Conservation (phyloP, 495 filamentous ascomycete genomes). For the Coniosporium apollinis region DNA sequence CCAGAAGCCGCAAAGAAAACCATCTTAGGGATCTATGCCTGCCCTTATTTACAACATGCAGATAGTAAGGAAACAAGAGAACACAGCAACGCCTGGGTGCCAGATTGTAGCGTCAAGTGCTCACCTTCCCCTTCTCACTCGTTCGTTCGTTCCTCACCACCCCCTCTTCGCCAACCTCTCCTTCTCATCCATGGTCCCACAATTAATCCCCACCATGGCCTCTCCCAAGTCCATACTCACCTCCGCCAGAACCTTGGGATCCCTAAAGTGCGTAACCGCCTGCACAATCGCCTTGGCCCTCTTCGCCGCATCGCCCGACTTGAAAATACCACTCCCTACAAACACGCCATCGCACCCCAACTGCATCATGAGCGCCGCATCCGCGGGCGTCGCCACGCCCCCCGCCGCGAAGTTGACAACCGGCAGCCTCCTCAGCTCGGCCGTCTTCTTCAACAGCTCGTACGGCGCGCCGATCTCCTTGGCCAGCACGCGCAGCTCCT, state of each 20-base stretch:
- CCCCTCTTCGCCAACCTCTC: conserved; percentile 78
- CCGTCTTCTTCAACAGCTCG: conserved; percentile 67
- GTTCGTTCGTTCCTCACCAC: conserved; percentile 49
- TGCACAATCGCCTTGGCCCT: conserved; percentile 88
- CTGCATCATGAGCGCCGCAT: conserved; percentile 99
- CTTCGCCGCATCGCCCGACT: conserved; percentile 74
- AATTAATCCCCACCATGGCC: conserved; percentile 92
- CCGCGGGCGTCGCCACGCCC: conserved; percentile 86
- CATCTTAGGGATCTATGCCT: too few relatives aligned
- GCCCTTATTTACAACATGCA: too few relatives aligned
- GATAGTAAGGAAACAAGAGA: too few relatives aligned
- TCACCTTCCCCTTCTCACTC: too few relatives aligned
- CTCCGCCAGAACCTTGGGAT: conserved; percentile 74
- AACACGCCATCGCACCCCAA: conserved; percentile 96
- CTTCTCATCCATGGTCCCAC: conserved; percentile 48
- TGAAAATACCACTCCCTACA: conserved; percentile 94
- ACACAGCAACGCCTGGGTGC: too few relatives aligned
- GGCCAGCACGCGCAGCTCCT: conserved; percentile 57
- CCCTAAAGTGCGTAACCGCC: conserved; percentile 76
- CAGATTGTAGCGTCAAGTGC: too few relatives aligned
- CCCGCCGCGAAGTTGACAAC: conserved; percentile 99
- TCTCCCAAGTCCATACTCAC: conserved; percentile 75
- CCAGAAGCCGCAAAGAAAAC: too few relatives aligned
- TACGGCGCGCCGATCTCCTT: conserved; percentile 65
- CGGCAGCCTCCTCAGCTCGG: conserved; percentile 70